Percentiles rank a stretch among this genome's conserved stretches.
These are phyloP conservation scores for Colletotrichum brevisporum DNA, from an alignment of 2,329 filamentous ascomycete genomes.

Conservation along the genomic window DNA sequence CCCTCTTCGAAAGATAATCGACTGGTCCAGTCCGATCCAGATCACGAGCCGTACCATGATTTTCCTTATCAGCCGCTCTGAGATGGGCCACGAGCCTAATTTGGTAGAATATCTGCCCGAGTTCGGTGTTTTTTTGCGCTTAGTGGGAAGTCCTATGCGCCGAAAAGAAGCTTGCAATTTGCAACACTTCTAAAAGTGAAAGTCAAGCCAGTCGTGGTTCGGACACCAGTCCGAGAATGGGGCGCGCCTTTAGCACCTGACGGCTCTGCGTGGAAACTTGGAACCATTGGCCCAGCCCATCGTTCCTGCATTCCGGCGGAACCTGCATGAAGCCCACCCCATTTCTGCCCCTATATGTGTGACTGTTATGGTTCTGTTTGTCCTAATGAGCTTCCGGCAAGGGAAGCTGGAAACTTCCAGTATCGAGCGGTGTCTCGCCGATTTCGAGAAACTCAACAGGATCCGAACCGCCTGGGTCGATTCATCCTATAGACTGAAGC, in stretches of 20 bases:
- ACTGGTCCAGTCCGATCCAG: slow-evolving; percentile 23
- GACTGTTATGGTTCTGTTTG: slow-evolving; percentile 21
- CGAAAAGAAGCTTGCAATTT: slow-evolving; percentile 25
- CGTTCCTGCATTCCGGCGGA: slow-evolving; percentile 38
- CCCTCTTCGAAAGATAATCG: neutral
- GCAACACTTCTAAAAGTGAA: slow-evolving; percentile 4
- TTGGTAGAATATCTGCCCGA: slow-evolving; percentile 11
- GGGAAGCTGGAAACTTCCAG: neutral
- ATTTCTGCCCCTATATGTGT: slow-evolving; percentile 30
- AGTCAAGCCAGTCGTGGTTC: neutral
- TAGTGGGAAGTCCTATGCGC: neutral
- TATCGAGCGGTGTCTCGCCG: slow-evolving; percentile 1
- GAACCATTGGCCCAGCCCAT: slow-evolving; percentile 24
- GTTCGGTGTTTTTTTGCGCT: neutral
- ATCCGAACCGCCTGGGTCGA: neutral
- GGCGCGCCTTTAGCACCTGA: neutral
- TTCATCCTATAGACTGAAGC: too few species aligned
- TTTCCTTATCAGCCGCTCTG: neutral
- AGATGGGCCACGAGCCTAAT: slow-evolving; percentile 6
- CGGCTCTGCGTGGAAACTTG: slow-evolving; percentile 2
- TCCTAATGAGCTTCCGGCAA: neutral
- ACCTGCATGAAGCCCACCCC: slow-evolving; percentile 26
- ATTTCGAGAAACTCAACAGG: neutral
- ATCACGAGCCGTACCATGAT: slow-evolving; percentile 8
- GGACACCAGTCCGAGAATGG: slow-evolving; percentile 8